Evolutionary conservation across 78 protist species (phyloP).

Genomic region (Dictyostelium intermedium): DNA sequence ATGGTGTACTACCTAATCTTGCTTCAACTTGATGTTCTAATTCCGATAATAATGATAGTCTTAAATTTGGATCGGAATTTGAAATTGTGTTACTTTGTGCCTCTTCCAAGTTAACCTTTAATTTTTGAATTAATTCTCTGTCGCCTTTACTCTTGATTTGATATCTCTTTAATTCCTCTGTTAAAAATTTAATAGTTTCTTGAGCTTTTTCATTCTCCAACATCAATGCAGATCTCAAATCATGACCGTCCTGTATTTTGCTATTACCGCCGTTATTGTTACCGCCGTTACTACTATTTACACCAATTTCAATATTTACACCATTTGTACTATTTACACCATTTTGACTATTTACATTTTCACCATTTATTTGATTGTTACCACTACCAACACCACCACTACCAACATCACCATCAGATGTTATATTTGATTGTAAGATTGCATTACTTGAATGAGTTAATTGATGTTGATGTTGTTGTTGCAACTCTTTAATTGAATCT

Average conservation of each 20-base stretch:
- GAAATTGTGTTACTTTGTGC: background rate
- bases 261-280: background rate
- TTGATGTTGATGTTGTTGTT: background rate
- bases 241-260: background rate
- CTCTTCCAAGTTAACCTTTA: constrained; percentile 12
- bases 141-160: constrained; percentile 29
- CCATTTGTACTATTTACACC: background rate
- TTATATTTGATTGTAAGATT: background rate
- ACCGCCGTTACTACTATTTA: background rate
- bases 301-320: background rate
- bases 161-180: constrained; percentile 4
- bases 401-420: too few species aligned
- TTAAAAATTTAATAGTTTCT: constrained; percentile 9
- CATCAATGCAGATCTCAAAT: background rate
- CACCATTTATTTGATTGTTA: background rate
- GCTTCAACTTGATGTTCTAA: constrained; percentile 65
- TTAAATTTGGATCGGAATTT: constrained; percentile 46
- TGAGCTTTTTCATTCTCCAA: constrained; percentile 23
- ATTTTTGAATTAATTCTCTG: constrained; percentile 38
- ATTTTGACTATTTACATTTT: background rate
- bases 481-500: background rate
- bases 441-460: background rate
- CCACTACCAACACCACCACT: background rate
- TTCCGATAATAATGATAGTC: constrained; percentile 43
- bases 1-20: constrained; percentile 36